phyloP scores from a whole-genome alignment of 164 flowering plant species.

The Piper longum region DNA sequence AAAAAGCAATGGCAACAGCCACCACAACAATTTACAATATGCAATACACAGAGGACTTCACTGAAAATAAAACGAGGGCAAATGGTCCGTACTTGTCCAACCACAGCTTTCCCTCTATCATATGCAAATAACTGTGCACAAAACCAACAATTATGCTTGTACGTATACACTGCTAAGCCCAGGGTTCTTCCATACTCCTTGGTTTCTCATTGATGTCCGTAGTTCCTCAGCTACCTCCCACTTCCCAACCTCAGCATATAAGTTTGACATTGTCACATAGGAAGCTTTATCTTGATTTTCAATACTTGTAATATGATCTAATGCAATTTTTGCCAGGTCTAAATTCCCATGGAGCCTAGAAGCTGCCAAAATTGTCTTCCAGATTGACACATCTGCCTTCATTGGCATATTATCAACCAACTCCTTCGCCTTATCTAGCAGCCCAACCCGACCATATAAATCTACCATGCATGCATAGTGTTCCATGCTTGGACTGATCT shows the following conservation, averaged over 20 bases:
- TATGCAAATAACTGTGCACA: not conserved
- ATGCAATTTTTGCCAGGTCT: slow-evolving; percentile 11
- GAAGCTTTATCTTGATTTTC: slow-evolving; percentile 8
- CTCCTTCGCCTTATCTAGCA: slow-evolving; percentile 15
- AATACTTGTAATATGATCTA: slow-evolving; percentile 1
- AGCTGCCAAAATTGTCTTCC: slow-evolving; percentile 16
- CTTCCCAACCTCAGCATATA: slow-evolving; percentile 13
- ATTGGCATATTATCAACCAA: slow-evolving; percentile 24
- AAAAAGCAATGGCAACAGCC: too few relatives aligned
- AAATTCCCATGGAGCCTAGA: slow-evolving; percentile 19
- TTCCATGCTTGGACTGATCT: slow-evolving; percentile 16
- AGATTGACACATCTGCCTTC: slow-evolving; percentile 11
- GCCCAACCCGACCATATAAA: slow-evolving; percentile 20
- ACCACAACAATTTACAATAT: too few relatives aligned
- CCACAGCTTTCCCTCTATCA: too few relatives aligned
- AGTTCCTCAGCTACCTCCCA: slow-evolving; percentile 18
- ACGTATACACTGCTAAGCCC: slow-evolving; percentile 17
- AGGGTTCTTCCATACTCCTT: slow-evolving; percentile 11
- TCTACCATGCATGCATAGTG: slow-evolving; percentile 27
- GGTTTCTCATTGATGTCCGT: slow-evolving; percentile 14
- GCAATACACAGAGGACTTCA: too few relatives aligned
- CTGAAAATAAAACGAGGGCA: too few relatives aligned
- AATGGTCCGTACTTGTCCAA: too few relatives aligned
- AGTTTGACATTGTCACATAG: slow-evolving; percentile 11
- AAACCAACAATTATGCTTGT: slow-evolving; percentile 1